phyloP scores from a whole-genome alignment of 305 asterid species.

The Fraxinus latifolia region DNA sequence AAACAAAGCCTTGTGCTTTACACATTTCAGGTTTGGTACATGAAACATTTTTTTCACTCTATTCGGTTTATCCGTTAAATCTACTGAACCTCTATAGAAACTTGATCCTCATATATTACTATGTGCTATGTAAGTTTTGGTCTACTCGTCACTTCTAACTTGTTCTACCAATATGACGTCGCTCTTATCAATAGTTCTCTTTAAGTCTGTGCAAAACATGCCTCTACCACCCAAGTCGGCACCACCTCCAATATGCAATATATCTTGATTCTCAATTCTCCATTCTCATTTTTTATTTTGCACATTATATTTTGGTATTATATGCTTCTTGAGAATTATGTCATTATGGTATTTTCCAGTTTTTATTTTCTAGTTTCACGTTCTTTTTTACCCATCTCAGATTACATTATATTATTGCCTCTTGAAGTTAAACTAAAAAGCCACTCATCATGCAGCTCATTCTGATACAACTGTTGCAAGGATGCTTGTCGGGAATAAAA shows the following conservation, averaged over 20 bases:
- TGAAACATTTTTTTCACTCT: not conserved
- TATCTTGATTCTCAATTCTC: not conserved
- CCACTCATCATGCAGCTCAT: constrained; percentile 53
- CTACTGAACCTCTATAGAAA: not conserved
- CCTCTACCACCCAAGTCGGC: not conserved
- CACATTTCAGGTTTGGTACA: not conserved
- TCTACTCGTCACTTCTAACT: not conserved
- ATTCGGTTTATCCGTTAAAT: not conserved
- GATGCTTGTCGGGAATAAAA: constrained; percentile 79
- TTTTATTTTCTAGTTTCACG: not conserved
- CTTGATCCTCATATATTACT: not conserved
- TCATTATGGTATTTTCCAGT: not conserved
- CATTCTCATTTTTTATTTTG: not conserved
- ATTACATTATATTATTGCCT: not conserved
- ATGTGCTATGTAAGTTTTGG: not conserved
- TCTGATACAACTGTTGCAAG: constrained; percentile 71
- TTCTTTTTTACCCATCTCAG: not conserved
- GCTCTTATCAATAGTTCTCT: not conserved
- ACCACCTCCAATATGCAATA: not conserved
- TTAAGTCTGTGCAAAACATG: not conserved
- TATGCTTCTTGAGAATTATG: not conserved
- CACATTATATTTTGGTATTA: not conserved
- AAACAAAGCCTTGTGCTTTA: not conserved
- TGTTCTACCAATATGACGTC: not conserved
- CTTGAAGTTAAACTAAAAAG: not conserved